Percentiles rank a stretch among this genome's conserved stretches.
These are phyloP conservation scores for Barbarea vulgaris DNA, from an alignment of 345 rosid genomes.

Conservation along the genomic window DNA sequence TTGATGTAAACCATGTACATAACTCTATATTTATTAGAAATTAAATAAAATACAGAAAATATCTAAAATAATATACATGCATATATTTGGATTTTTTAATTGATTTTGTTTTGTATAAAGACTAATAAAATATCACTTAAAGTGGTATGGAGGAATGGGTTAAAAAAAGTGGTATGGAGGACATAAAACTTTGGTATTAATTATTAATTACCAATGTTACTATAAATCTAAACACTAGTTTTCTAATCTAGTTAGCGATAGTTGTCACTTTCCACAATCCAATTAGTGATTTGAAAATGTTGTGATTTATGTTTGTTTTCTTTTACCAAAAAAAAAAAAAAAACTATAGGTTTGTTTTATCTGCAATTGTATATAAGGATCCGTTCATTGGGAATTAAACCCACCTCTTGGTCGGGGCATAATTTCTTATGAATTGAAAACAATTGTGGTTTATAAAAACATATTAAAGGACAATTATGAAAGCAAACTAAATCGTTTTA, in stretches of 20 bases:
- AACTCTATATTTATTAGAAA: too few relatives aligned
- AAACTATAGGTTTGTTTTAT: constrained; percentile 4
- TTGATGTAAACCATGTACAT: too few relatives aligned
- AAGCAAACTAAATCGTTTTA: constrained; percentile 4
- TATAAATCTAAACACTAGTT: neutral
- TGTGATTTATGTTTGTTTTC: neutral
- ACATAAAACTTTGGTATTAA: neutral
- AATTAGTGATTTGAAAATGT: neutral
- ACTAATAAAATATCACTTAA: neutral
- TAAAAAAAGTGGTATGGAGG: neutral
- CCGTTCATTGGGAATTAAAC: constrained; percentile 34
- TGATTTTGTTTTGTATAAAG: neutral
- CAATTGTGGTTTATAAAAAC: neutral
- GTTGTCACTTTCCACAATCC: neutral
- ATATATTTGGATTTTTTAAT: too few relatives aligned
- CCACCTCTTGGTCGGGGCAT: constrained; percentile 24
- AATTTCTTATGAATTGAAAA: neutral
- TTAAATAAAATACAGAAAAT: too few relatives aligned
- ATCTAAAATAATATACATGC: neutral
- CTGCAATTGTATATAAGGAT: constrained; percentile 30
- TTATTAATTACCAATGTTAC: neutral
- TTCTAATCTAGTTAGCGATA: neutral
- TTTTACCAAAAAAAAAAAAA: neutral
- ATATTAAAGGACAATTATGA: constrained; percentile 25
- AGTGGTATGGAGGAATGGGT: neutral